Base-by-base conservation (phyloP, 441 rosid genomes). In the Viola pubescens region DNA sequence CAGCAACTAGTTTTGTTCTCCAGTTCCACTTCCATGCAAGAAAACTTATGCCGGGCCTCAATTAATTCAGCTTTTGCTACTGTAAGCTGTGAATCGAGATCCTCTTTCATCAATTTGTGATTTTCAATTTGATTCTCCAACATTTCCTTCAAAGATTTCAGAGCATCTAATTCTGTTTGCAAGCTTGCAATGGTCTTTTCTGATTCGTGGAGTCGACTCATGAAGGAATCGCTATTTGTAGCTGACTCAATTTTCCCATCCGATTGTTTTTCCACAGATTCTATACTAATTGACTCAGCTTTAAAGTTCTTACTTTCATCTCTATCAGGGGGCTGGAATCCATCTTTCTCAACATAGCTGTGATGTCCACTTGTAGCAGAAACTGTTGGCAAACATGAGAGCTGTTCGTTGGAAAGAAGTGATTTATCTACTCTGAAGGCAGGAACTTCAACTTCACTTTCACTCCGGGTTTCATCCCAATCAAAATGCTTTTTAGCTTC, bases 401-500 rank as follows among this genome's bases (percentile, higher is more conserved):
- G 84, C 37, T 26, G 34, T 26, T 26, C 34, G 3, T 26, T 1
- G 3, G 34, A 26, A 78, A 66, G 52, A 60, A 54, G 61, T 70
- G 80, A 70, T 70, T 16, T 37, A 59, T 16, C 47, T 56, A 46
- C 46, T 76, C 78, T 26, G 34, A 26, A 26, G 34, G 34, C 34
- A 26, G 34, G 34, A 49, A 61, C 70, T 49, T 81, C 91, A 58
- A 71, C 69, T 72, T 88, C 89, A 45, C 75, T 69, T 80, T 79
- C 89, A 71, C 75, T 81, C 53, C 55, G 69, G 3, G 84, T 59
- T 45, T 82, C 89, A 56, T 81, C 89, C 85, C 85, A 78, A 46
- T 80, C 80, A 45, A 79, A 75, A 46, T 80, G 84, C 77, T 82
- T 86, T 79, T 76, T 84, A 48, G 86, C 78, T 63, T 72, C 81